phyloP scores from a whole-genome alignment of 768 basidiomycete species.

The Lactifluus pinguis region DNA sequence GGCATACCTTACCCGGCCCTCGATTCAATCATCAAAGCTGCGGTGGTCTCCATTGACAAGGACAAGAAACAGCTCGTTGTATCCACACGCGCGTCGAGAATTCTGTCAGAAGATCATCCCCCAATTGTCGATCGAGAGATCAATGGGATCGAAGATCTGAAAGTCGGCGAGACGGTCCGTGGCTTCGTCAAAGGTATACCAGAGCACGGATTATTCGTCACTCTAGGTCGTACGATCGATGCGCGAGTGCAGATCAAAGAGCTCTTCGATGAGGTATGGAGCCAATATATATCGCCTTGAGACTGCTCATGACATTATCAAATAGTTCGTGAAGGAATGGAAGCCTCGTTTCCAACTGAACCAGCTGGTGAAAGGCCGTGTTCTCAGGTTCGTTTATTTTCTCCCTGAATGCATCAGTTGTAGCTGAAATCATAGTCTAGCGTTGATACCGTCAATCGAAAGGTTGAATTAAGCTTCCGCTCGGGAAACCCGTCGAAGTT shows the following conservation, averaged over 20 bases:
- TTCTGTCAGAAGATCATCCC: conserved; percentile 42
- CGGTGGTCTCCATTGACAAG: conserved; percentile 61
- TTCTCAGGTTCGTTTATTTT: conserved; percentile 50
- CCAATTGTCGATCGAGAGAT: conserved; percentile 63
- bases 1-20: conserved; percentile 49
- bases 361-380: conserved; percentile 81
- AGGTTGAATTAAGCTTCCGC: conserved; percentile 88
- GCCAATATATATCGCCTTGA: background rate
- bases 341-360: conserved; percentile 67
- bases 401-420: background rate
- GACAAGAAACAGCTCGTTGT: conserved; percentile 62
- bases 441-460: conserved; percentile 57
- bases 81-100: conserved; percentile 68
- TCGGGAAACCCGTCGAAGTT: conserved; percentile 45
- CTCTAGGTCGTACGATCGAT: conserved; percentile 73
- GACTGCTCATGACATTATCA: background rate
- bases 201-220: conserved; percentile 85
- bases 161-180: conserved; percentile 65
- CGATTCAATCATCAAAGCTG: conserved; percentile 60
- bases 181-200: conserved; percentile 86
- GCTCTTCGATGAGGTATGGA: conserved; percentile 72
- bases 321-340: conserved; percentile 93
- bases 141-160: conserved; percentile 46
- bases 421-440: conserved; percentile 32
- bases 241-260: conserved; percentile 91